Base-by-base conservation (phyloP, 2,329 filamentous ascomycete genomes). In the Phaeosphaeriaceae sp. region DNA sequence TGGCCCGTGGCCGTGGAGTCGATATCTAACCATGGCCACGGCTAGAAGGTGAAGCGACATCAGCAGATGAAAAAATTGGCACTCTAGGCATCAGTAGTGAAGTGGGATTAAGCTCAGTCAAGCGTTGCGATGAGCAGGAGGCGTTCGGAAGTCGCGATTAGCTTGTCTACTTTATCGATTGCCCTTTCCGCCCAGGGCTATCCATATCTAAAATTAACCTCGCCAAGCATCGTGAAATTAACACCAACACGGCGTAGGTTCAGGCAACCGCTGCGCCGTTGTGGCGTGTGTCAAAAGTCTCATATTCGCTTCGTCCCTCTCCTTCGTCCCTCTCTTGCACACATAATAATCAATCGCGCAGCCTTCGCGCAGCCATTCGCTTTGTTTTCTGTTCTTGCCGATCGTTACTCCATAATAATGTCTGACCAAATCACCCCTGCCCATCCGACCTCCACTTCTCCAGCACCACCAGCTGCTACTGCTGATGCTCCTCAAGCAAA, bases 401-500 rank as follows among this genome's bases (percentile, higher is more conserved):
- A 49, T 44, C 53, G 23, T 57, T 46, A 54, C 46, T n/a, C 42
- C 48, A 8, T 46, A 35, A 60, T 61, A 53, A 66, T 66, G 63
- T 64, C 63, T 52, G 44, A 55, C 23, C 53, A 56, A 42, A 55
- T 48, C 2, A 49, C 44, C 11, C 49, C 26, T 8, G 55, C 54
- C 35, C 54, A 43, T 30, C 40, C 58, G 9, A 24, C 19, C 30
- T 48, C 52, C 9, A 30, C 21, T 44, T 24, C 53, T 9, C 28
- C 58, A 17, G 28, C 54, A 28, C 47, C 44, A n/a, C 30, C 47
- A 15, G 49, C 54, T 15, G 44, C 55, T 7, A 40, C 35, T 3
- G 46, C 35, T 30, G 50, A 30, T 21, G 28, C 30, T 32, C 30
- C 54, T 21, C 56, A 23, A 32, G 22, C 50, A 42, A 50, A 51